These are phyloP conservation scores for Mycena filopes DNA, from an alignment of 768 basidiomycete genomes.

Conservation along the genomic window DNA sequence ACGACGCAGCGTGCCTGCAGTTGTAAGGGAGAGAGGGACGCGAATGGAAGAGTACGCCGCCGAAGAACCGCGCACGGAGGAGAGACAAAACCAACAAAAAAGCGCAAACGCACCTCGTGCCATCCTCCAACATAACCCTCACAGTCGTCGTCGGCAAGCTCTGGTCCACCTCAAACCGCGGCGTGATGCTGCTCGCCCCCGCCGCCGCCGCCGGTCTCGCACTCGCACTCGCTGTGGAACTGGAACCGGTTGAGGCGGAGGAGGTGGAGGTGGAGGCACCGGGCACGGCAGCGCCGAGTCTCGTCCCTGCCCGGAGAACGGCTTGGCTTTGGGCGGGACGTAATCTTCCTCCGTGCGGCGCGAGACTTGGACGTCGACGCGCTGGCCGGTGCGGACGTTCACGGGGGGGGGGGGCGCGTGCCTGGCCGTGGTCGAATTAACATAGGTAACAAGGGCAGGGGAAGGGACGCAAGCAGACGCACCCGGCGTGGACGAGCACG, in stretches of 20 bases:
- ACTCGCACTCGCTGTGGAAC: neutral
- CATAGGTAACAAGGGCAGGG: too few relatives aligned
- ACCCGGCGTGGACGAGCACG: neutral
- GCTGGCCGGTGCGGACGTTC: constrained; percentile 68
- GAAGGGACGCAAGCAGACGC: neutral
- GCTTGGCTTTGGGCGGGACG: constrained; percentile 52
- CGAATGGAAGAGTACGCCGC: too few relatives aligned
- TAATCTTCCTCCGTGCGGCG: constrained; percentile 68
- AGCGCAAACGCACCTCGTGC: constrained; percentile 63
- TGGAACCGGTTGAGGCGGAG: constrained; percentile 28
- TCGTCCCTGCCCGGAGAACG: constrained; percentile 67
- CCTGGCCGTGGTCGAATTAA: too few relatives aligned
- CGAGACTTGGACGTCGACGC: constrained; percentile 70
- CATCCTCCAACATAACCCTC: constrained; percentile 80
- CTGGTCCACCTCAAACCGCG: constrained; percentile 73
- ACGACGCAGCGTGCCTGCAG: too few relatives aligned
- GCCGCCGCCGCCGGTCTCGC: too few relatives aligned
- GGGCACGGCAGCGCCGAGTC: constrained; percentile 70
- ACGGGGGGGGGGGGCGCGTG: constrained; percentile 71
- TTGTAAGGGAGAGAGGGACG: too few relatives aligned
- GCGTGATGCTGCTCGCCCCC: constrained; percentile 33
- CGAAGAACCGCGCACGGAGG: too few relatives aligned
- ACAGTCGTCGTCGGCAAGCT: constrained; percentile 74
- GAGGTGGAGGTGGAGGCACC: neutral
- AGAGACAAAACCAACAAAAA: neutral